Percentiles rank a stretch among this genome's conserved stretches.
Conservation (phyloP, 495 filamentous ascomycete genomes). For the Tuber umbilicatum region DNA sequence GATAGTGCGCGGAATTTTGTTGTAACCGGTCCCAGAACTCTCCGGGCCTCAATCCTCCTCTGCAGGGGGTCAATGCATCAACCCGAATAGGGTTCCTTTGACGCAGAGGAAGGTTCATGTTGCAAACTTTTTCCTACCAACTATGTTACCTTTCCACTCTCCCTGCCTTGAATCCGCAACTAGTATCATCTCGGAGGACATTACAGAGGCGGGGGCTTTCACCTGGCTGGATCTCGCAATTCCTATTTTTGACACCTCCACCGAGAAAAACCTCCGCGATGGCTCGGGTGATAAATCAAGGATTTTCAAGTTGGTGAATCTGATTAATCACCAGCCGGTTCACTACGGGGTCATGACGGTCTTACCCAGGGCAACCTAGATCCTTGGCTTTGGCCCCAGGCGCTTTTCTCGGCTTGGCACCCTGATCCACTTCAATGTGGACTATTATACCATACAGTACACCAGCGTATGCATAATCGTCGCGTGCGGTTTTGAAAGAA, state of each 20-base stretch:
- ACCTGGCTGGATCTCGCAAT: constrained; percentile 59
- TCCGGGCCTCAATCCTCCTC: constrained; percentile 46
- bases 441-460: constrained; percentile 67
- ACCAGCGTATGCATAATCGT: constrained; percentile 92
- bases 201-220: constrained; percentile 69
- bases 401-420: constrained; percentile 92
- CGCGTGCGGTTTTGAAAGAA: constrained; percentile 84
- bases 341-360: constrained; percentile 89
- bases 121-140: constrained; percentile 80
- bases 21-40: too few species aligned
- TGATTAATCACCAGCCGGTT: constrained; percentile 91
- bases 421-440: constrained; percentile 93
- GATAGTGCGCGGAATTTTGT: too few species aligned
- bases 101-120: constrained; percentile 89
- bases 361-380: constrained; percentile 80
- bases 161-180: constrained; percentile 74
- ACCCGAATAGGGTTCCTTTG: constrained; percentile 94
- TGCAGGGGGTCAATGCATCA: constrained; percentile 91
- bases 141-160: constrained; percentile 99
- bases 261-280: constrained; percentile 67
- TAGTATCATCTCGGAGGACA: constrained; percentile 73
- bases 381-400: constrained; percentile 91
- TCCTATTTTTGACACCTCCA: constrained; percentile 87
- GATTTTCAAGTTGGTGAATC: constrained; percentile 74
- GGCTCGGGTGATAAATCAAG: constrained; percentile 55